Evolutionary conservation across 768 basidiomycete genomes (phyloP).

Genomic region (Galerina marginata): DNA sequence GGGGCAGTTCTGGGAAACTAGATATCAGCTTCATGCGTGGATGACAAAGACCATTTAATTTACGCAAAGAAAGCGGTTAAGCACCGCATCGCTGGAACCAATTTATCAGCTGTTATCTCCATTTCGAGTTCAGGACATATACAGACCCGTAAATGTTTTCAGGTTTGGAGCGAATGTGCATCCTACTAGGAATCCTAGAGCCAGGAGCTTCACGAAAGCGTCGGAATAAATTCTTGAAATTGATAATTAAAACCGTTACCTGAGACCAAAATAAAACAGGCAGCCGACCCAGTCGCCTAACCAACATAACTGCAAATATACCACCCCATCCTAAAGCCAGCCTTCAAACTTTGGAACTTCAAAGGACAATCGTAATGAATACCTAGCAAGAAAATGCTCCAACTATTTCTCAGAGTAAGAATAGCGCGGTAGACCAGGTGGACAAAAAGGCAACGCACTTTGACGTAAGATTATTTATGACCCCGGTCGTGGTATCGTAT

Average conservation of each 20-base stretch:
- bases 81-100: slow-evolving; percentile 57
- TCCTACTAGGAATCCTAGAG: slow-evolving; percentile 52
- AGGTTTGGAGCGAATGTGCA: slow-evolving; percentile 60
- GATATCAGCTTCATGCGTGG: slow-evolving; percentile 1
- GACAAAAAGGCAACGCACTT: slow-evolving; percentile 38
- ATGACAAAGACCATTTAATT: slow-evolving; percentile 6
- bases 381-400: slow-evolving; percentile 72
- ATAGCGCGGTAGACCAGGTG: background rate
- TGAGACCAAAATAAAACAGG: slow-evolving; percentile 79
- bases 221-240: background rate
- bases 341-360: background rate
- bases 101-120: background rate
- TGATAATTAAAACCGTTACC: slow-evolving; percentile 30
- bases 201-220: slow-evolving; percentile 46
- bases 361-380: slow-evolving; percentile 16
- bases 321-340: slow-evolving; percentile 57
- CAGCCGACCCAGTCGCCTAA: slow-evolving; percentile 66
- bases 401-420: slow-evolving; percentile 41
- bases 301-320: slow-evolving; percentile 64
- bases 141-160: slow-evolving; percentile 58
- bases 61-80: slow-evolving; percentile 63
- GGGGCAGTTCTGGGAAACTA: slow-evolving; percentile 52
- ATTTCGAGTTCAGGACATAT: slow-evolving; percentile 17
- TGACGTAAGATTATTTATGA: slow-evolving; percentile 68
- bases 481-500: slow-evolving; percentile 57